Percentiles rank a stretch among this genome's conserved stretches.
Evolutionary conservation across 225 moss, liverwort and hornwort species (phyloP).

Genomic region (Physcomitrellopsis africana): DNA sequence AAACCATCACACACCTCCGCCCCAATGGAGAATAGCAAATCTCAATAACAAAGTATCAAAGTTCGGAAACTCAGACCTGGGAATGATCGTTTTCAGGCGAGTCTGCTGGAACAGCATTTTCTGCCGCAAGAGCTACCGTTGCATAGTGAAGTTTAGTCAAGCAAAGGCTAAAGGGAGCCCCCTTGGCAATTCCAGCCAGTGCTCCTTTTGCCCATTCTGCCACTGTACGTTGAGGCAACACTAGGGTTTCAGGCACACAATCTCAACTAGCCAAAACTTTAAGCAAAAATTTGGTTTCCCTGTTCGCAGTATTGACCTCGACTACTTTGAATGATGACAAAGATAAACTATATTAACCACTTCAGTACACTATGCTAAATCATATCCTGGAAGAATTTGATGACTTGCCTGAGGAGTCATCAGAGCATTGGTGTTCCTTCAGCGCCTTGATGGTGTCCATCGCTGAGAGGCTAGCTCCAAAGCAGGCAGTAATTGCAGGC

Average conservation of each 20-base stretch:
- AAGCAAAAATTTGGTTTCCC: background rate
- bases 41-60: conserved; percentile 7
- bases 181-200: conserved; percentile 70
- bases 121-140: conserved; percentile 64
- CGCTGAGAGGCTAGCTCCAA: conserved; percentile 68
- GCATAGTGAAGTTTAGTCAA: conserved; percentile 79
- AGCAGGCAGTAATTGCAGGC: conserved; percentile 74
- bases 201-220: conserved; percentile 87
- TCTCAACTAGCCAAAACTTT: background rate
- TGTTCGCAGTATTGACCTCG: background rate
- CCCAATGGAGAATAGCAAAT: background rate
- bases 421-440: conserved; percentile 58
- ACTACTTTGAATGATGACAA: background rate
- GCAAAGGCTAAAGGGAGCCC: conserved; percentile 74
- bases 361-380: background rate
- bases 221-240: conserved; percentile 47
- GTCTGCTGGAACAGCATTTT: conserved; percentile 36
- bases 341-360: background rate
- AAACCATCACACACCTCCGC: background rate
- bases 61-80: conserved; percentile 49
- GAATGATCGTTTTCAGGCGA: conserved; percentile 57
- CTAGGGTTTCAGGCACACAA: conserved; percentile 18
- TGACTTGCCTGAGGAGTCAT: conserved; percentile 61
- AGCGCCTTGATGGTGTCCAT: conserved; percentile 62
- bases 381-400: background rate